Base-by-base conservation (phyloP, 1,284 basidiomycete genomes). In the Puccinia brachypodii region DNA sequence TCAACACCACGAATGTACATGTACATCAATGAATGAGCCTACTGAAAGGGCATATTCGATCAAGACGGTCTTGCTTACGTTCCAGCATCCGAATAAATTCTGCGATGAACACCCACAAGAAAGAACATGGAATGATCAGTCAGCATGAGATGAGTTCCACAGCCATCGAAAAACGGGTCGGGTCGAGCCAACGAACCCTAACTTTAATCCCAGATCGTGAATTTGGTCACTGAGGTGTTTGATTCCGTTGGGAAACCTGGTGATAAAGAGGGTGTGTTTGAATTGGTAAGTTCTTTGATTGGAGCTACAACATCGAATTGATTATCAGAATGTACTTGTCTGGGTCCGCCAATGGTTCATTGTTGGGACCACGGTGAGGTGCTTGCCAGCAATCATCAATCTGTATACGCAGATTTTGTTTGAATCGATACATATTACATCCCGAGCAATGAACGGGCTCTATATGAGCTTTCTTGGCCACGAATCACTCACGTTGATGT, bases 81-180 rank as follows among this genome's bases (percentile, higher is more conserved):
- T 83, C 89, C 89, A 1, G 89, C 89, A 80, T 86, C 86, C 68
- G 88, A 89, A 83, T 90, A 90, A 28, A 90, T 89, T 0, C 89
- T 89, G 69, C 53, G 40, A 13, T 38, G n/a, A 11, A 2, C 62
- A 66, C 31, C 22, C 6, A 68, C 36, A 68, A 22, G 16, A 22
- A 2, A 40, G n/a, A 66, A 19, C 22, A 40, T 2, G 25, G 56
- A 14, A 58, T 58, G 7, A 66, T 2, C 62, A 38, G 36, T n/a
- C 31, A 40, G 19, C 8, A 68, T 47, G 13, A 56, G 13, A 68
- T 47, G 13, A 56, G 13, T 38, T 56, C 31, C n/a, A 38, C 33
- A 16, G 6, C 28, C 11, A 58, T 40, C 19, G 14, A 16, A 66
- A 7, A 66, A 22, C 6, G 40, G n/a, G 60, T 77, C 9, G 6